phyloP scores from a whole-genome alignment of 2,329 filamentous ascomycete genomes.

The Alternaria infectoria region DNA sequence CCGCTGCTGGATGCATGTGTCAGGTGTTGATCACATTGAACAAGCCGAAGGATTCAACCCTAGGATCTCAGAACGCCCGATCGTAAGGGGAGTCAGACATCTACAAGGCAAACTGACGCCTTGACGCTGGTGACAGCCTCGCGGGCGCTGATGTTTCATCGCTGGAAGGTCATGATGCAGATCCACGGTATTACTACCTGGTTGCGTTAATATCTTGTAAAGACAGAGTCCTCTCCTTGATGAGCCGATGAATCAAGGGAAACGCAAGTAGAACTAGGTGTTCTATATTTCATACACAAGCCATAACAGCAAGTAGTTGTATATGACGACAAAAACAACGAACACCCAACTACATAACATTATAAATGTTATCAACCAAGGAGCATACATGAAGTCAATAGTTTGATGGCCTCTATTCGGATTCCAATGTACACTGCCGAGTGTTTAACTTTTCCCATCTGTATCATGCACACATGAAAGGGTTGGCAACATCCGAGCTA shows the following conservation, averaged over 20 bases:
- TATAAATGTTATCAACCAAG: rapidly evolving
- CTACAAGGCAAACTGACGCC: not conserved
- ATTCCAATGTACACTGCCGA: not conserved
- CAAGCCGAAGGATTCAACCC: not conserved
- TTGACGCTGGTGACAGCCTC: constrained; percentile 9
- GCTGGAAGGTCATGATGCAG: not conserved
- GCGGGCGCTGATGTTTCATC: not conserved
- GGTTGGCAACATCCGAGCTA: not conserved
- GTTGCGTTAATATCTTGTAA: not conserved
- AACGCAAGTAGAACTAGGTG: not conserved
- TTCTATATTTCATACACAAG: not conserved
- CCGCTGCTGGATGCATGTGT: not conserved
- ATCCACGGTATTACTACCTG: not conserved
- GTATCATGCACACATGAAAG: not conserved
- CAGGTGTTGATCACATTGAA: not conserved
- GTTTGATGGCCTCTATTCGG: not conserved
- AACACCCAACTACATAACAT: not conserved
- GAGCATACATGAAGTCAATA: not conserved
- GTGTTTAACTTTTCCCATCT: not conserved
- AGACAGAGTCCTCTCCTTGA: not conserved
- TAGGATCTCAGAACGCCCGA: not conserved
- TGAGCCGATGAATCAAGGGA: not conserved
- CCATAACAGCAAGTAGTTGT: not conserved
- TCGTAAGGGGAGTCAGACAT: not conserved
- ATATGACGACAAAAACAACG: not conserved